Conservation (phyloP, 495 filamentous ascomycete species). For the Talaromyces wortmannii region DNA sequence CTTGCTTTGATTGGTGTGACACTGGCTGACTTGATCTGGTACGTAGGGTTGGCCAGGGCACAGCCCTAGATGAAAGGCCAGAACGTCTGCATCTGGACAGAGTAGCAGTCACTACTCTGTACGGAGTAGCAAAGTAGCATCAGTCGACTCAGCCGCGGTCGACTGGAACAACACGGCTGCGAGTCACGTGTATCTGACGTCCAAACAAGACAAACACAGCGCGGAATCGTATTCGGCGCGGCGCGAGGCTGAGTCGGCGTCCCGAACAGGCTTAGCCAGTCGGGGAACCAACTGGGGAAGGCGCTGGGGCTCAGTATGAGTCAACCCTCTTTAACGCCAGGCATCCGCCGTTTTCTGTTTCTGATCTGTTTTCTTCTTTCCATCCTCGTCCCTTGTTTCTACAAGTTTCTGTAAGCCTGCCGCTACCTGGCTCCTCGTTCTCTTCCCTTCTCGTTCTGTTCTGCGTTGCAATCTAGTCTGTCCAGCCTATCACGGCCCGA, state of each 20-base stretch:
- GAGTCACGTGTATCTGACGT: too few relatives aligned
- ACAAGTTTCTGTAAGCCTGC: neutral
- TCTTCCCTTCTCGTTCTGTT: neutral
- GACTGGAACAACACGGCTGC: too few relatives aligned
- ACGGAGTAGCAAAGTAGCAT: too few relatives aligned
- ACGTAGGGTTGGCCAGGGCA: neutral
- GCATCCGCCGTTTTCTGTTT: neutral
- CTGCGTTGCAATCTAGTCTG: neutral
- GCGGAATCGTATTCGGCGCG: too few relatives aligned
- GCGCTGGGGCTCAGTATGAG: neutral
- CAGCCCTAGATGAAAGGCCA: too few relatives aligned
- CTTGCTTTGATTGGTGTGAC: neutral
- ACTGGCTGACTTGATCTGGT: neutral
- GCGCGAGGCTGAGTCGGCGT: slow-evolving; percentile 23
- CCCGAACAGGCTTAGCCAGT: slow-evolving; percentile 16
- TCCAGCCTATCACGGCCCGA: neutral
- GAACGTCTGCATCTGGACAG: too few relatives aligned
- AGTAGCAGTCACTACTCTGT: too few relatives aligned
- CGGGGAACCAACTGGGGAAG: slow-evolving; percentile 1
- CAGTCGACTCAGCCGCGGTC: too few relatives aligned
- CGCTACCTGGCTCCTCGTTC: neutral
- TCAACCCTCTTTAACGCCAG: neutral
- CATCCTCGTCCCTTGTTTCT: neutral
- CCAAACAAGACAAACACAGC: too few relatives aligned
- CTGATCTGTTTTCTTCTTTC: neutral